Conservation (phyloP, 1,139 yeast genomes). For the Candida albicans region DNA sequence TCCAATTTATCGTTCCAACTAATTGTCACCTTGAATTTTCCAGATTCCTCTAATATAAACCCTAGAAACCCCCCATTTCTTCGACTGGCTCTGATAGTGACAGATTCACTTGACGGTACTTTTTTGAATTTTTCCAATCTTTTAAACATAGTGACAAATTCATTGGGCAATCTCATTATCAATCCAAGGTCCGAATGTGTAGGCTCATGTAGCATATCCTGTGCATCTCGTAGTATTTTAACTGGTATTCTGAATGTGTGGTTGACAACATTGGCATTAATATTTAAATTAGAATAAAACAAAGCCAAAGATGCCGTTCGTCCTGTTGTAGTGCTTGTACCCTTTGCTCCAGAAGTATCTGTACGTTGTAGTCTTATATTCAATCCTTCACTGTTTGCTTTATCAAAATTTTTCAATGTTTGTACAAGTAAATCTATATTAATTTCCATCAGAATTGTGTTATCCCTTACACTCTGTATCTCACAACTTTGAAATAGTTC, state of each 20-base stretch:
- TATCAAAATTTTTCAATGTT: slow-evolving; percentile 54
- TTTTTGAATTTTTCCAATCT: slow-evolving; percentile 58
- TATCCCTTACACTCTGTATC: slow-evolving; percentile 45
- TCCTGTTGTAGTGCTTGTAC: slow-evolving; percentile 25
- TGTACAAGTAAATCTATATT: slow-evolving; percentile 57
- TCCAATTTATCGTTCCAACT: slow-evolving; percentile 56
- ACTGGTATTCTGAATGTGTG: slow-evolving; percentile 64
- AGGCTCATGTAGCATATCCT: slow-evolving; percentile 50
- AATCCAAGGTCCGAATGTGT: slow-evolving; percentile 47
- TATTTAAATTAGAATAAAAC: slow-evolving; percentile 41
- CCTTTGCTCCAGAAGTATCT: slow-evolving; percentile 33
- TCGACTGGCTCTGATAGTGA: slow-evolving; percentile 36
- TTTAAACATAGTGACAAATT: slow-evolving; percentile 47
- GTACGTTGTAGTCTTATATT: slow-evolving; percentile 53
- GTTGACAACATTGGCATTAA: slow-evolving; percentile 39
- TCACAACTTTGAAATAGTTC: slow-evolving; percentile 51
- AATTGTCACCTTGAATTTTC: slow-evolving; percentile 50
- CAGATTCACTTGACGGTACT: slow-evolving; percentile 29
- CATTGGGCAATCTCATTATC: slow-evolving; percentile 50
- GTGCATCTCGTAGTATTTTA: slow-evolving; percentile 46
- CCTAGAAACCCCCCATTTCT: slow-evolving; percentile 42
- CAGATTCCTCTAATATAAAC: slow-evolving; percentile 55
- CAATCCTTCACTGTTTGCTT: slow-evolving; percentile 51
- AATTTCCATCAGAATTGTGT: slow-evolving; percentile 53
- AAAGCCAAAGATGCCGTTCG: slow-evolving; percentile 55